A percentile compares a stretch with the other conserved stretches of the same genome.
Conservation (phyloP, 2,329 filamentous ascomycete genomes). For the Plenodomus biglobosus region DNA sequence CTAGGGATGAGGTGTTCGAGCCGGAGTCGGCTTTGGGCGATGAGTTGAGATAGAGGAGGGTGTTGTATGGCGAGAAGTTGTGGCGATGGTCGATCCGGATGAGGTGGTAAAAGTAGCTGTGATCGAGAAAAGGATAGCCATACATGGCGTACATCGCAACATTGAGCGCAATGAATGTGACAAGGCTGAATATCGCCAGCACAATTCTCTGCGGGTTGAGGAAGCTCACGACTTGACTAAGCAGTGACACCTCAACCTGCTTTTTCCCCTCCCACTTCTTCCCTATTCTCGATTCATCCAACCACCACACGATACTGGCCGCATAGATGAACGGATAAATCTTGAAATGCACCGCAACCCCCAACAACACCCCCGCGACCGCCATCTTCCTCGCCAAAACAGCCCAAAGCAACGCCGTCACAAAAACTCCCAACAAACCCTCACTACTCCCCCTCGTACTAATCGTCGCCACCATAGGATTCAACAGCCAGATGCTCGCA, state of each 20-base stretch:
- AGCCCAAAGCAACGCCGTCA: constrained; percentile 81
- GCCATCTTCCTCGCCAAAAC: constrained; percentile 63
- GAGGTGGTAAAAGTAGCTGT: constrained; percentile 92
- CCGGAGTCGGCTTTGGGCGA: constrained; percentile 46
- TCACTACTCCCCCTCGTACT: constrained; percentile 94
- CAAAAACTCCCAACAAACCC: constrained; percentile 81
- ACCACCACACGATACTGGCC: constrained; percentile 76
- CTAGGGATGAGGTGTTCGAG: constrained; percentile 46
- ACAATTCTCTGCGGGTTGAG: constrained; percentile 52
- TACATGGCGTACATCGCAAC: constrained; percentile 74
- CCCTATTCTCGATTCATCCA: constrained; percentile 58
- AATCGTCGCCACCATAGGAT: constrained; percentile 97
- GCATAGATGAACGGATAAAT: constrained; percentile 99
- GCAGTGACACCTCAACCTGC: constrained; percentile 21
- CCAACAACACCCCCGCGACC: constrained; percentile 74
- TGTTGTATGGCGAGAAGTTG: constrained; percentile 98
- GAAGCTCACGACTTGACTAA: constrained; percentile 22
- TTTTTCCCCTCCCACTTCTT: constrained; percentile 4
- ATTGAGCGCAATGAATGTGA: constrained; percentile 75
- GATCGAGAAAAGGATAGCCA: constrained; percentile 75
- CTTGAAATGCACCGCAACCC: constrained; percentile 91
- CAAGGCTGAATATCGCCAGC: constrained; percentile 65
- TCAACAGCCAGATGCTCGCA: constrained; percentile 87
- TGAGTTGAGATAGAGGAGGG: constrained; percentile 82
- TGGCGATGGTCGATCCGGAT: constrained; percentile 93